phyloP scores from a whole-genome alignment of 805 yeast species.

The Starmera amethionina region DNA sequence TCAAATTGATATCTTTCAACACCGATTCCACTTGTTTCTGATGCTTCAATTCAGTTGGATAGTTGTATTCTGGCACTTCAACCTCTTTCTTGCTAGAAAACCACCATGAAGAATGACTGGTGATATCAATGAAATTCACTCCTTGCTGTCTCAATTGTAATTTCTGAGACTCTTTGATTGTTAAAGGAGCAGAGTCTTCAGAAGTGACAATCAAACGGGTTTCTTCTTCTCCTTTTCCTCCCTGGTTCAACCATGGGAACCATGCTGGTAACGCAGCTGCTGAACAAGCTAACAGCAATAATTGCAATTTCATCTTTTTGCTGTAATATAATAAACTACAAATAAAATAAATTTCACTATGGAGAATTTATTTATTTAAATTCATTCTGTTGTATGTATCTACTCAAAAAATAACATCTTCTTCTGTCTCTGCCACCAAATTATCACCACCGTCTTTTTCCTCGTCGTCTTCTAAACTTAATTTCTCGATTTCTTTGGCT shows the following conservation, averaged over 20 bases:
- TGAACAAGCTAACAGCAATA: background rate
- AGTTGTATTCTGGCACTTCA: slow-evolving; percentile 26
- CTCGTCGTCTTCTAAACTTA: slow-evolving; percentile 6
- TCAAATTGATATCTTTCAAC: slow-evolving; percentile 33
- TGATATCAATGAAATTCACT: slow-evolving; percentile 54
- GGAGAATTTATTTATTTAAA: no score
- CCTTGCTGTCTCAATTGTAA: slow-evolving; percentile 36
- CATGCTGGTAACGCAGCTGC: background rate
- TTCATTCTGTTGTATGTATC: no score
- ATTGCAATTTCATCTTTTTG: background rate
- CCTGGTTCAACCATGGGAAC: background rate
- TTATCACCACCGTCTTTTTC: slow-evolving; percentile 10
- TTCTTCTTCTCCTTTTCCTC: background rate
- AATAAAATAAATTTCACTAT: no score
- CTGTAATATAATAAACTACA: no score
- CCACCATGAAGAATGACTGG: slow-evolving; percentile 27
- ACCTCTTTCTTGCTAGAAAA: slow-evolving; percentile 7
- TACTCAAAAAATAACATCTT: slow-evolving; percentile 36
- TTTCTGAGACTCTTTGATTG: slow-evolving; percentile 33
- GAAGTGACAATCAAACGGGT: slow-evolving; percentile 9
- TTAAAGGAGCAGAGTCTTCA: slow-evolving; percentile 10
- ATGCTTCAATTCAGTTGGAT: slow-evolving; percentile 39
- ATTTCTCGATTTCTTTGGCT: slow-evolving; percentile 8
- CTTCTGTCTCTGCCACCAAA: slow-evolving; percentile 31
- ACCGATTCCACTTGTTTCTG: slow-evolving; percentile 30